Conservation (phyloP, 2,329 filamentous ascomycete species). For the Truncatella angustata region DNA sequence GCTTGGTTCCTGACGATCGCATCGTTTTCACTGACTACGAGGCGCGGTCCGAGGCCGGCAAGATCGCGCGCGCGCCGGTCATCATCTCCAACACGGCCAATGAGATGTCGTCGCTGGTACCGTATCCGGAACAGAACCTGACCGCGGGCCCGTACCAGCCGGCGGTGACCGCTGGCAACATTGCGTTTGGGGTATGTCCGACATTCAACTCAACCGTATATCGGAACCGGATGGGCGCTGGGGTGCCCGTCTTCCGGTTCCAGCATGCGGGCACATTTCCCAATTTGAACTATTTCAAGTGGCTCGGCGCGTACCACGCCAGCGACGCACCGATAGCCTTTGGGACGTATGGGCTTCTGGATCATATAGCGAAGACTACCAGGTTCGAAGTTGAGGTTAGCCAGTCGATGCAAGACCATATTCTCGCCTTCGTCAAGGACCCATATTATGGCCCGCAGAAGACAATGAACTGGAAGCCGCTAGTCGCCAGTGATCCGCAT, state of each 20-base stretch:
- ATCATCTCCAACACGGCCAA: constrained; percentile 33
- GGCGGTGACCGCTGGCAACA: constrained; percentile 10
- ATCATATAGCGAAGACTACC: constrained; percentile 21
- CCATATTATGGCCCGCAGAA: constrained; percentile 22
- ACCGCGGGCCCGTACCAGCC: constrained; percentile 25
- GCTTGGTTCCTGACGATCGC: constrained; percentile 24
- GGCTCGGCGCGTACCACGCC: constrained; percentile 41
- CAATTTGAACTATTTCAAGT: constrained; percentile 35
- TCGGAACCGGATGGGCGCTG: constrained; percentile 23
- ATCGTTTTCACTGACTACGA: constrained; percentile 31
- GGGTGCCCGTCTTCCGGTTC: constrained; percentile 37
- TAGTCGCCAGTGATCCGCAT: constrained; percentile 7
- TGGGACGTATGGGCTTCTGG: constrained; percentile 31
- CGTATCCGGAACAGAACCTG: constrained; percentile 25
- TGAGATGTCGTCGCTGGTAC: constrained; percentile 26
- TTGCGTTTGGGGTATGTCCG: constrained; percentile 25
- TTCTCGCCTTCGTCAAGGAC: constrained; percentile 24
- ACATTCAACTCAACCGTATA: constrained; percentile 23
- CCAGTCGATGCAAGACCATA: constrained; percentile 24
- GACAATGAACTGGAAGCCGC: constrained; percentile 10
- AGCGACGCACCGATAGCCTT: constrained; percentile 36
- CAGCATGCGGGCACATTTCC: constrained; percentile 38
- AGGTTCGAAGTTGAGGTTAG: constrained; percentile 21
- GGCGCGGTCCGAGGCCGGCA: constrained; percentile 21
- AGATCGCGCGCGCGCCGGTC: constrained; percentile 23